A percentile compares a stretch with the other conserved stretches of the same genome.
Conservation (phyloP, 371 early-diverging fungal species). For the Rhizopus delemar region DNA sequence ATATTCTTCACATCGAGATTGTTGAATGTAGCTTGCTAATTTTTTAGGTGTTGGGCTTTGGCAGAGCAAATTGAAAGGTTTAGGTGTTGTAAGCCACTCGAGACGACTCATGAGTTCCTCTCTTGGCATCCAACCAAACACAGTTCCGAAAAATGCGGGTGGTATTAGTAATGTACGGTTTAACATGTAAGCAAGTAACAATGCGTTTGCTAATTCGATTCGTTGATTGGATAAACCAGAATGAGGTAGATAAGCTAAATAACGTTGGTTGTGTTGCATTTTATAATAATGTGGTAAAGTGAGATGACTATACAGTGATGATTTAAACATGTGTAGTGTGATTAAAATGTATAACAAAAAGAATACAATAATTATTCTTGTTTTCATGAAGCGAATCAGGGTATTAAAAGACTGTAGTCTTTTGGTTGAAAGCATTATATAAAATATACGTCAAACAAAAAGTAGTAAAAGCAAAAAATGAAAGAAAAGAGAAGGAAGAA, state of each 20-base stretch:
- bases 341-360: too few relatives aligned
- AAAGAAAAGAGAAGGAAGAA: too few relatives aligned
- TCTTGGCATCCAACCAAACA: conserved; percentile 41
- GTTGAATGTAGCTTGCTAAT: conserved; percentile 22
- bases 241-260: conserved; percentile 62
- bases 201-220: conserved; percentile 57
- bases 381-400: too few relatives aligned
- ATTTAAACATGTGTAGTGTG: too few relatives aligned
- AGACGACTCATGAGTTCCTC: conserved; percentile 21
- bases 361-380: too few relatives aligned
- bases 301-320: too few relatives aligned
- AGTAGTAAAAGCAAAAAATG: too few relatives aligned
- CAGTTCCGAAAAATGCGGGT: conserved; percentile 50
- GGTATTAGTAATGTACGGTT: conserved; percentile 62
- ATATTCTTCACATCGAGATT: conserved; percentile 34
- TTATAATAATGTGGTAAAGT: too few relatives aligned
- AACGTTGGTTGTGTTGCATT: conserved; percentile 7
- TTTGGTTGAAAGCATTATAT: too few relatives aligned
- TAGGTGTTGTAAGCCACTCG: conserved; percentile 37
- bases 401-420: too few relatives aligned
- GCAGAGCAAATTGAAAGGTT: conserved; percentile 27
- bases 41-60: conserved; percentile 23
- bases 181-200: conserved; percentile 51
- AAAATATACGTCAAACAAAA: too few relatives aligned
- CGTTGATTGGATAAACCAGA: conserved; percentile 62